These are phyloP conservation scores for Ustilago cynodontis DNA, from an alignment of 1,284 basidiomycete genomes.

Conservation along the genomic window DNA sequence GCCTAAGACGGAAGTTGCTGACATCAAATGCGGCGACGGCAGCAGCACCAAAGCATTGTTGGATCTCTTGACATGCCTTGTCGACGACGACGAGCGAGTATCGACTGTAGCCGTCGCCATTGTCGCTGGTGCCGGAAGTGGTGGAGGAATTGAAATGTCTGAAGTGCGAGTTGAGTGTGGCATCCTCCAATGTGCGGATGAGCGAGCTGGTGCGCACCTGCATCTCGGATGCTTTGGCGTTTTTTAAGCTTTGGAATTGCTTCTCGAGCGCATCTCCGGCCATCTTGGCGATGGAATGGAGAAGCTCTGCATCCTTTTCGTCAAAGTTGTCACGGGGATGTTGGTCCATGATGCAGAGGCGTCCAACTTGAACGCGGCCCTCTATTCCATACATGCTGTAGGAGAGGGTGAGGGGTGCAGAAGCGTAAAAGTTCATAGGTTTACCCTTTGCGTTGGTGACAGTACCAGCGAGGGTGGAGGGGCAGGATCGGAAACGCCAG, in stretches of 20 bases:
- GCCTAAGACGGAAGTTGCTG: slow-evolving; percentile 35
- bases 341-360: slow-evolving; percentile 53
- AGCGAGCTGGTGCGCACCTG: slow-evolving; percentile 40
- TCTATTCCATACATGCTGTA: slow-evolving; percentile 33
- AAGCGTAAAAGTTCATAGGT: slow-evolving; percentile 56
- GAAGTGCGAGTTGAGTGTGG: slow-evolving; percentile 14
- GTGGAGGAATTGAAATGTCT: slow-evolving; percentile 20
- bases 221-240: slow-evolving; percentile 48
- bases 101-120: slow-evolving; percentile 21
- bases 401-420: slow-evolving; percentile 52
- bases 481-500: slow-evolving; percentile 52
- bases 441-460: slow-evolving; percentile 35
- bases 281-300: slow-evolving; percentile 54
- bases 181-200: slow-evolving; percentile 39
- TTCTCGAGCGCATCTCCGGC: slow-evolving; percentile 54
- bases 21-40: slow-evolving; percentile 42
- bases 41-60: slow-evolving; percentile 32
- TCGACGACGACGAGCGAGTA: slow-evolving; percentile 41
- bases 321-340: slow-evolving; percentile 45
- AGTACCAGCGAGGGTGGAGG: slow-evolving; percentile 36
- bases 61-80: slow-evolving; percentile 32
- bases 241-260: slow-evolving; percentile 39
- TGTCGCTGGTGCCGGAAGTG: slow-evolving; percentile 17
- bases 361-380: slow-evolving; percentile 46
- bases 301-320: slow-evolving; percentile 49